Percentiles rank a stretch among this genome's conserved stretches.
phyloP scores from a whole-genome alignment of 2,329 filamentous ascomycete species.

The Aspergillus japonicus region DNA sequence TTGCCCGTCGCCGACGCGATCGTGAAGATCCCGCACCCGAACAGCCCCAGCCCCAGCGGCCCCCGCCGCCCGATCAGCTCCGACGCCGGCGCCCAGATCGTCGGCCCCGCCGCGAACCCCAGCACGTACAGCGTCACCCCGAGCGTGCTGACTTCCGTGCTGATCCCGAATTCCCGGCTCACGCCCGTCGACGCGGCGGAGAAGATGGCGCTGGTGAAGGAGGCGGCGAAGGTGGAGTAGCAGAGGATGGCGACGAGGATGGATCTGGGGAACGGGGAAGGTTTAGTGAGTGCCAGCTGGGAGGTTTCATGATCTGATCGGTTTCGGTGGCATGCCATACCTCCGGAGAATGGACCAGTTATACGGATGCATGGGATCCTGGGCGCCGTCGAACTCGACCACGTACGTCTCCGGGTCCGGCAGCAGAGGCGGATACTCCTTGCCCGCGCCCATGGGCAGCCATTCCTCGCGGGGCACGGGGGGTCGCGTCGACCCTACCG shows the following conservation, averaged over 20 bases:
- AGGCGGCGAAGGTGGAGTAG: constrained; percentile 52
- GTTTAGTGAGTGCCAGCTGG: not conserved
- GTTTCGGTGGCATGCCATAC: constrained; percentile 15
- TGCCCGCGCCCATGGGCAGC: constrained; percentile 39
- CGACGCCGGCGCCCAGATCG: constrained; percentile 62
- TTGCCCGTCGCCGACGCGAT: constrained; percentile 46
- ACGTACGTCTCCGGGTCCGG: constrained; percentile 54
- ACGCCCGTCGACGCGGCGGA: constrained; percentile 61
- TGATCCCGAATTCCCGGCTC: constrained; percentile 49
- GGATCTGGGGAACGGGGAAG: constrained; percentile 5
- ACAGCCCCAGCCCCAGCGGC: constrained; percentile 48
- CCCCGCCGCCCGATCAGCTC: constrained; percentile 60
- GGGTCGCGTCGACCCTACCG: constrained; percentile 22
- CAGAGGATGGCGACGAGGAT: constrained; percentile 26
- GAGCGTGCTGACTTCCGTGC: constrained; percentile 45
- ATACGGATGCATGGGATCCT: constrained; percentile 53
- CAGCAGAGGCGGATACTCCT: constrained; percentile 51
- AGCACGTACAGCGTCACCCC: constrained; percentile 52
- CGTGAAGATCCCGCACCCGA: constrained; percentile 47
- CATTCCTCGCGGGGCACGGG: constrained; percentile 21
- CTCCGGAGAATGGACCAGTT: constrained; percentile 53
- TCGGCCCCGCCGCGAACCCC: constrained; percentile 59
- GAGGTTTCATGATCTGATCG: not conserved
- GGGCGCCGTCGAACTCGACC: constrained; percentile 55
- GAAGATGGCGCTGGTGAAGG: constrained; percentile 63